A percentile compares a stretch with the other conserved stretches of the same genome.
phyloP scores from a whole-genome alignment of 2,329 filamentous ascomycete genomes.

The Clonostachys rosea region DNA sequence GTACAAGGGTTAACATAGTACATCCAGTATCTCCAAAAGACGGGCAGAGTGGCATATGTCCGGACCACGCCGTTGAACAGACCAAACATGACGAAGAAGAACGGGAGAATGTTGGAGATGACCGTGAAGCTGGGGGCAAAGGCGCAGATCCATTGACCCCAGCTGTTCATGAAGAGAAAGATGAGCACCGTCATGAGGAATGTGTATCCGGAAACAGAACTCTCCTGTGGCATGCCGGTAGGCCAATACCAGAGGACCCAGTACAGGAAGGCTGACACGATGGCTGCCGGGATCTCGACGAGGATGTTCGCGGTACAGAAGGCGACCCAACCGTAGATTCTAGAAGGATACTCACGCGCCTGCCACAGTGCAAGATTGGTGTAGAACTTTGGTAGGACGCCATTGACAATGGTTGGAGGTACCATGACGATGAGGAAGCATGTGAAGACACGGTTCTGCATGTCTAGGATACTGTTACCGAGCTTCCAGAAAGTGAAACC shows the following conservation, averaged over 20 bases:
- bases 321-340: conserved; percentile 74
- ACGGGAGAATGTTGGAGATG: conserved; percentile 70
- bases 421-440: conserved; percentile 60
- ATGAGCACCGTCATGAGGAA: conserved; percentile 78
- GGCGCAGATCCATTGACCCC: conserved; percentile 82
- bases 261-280: conserved; percentile 62
- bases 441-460: conserved; percentile 78
- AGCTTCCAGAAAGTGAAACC: conserved; percentile 75
- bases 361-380: conserved; percentile 69
- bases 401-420: conserved; percentile 68
- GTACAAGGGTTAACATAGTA: conserved; percentile 66
- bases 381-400: conserved; percentile 74
- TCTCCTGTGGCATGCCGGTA: conserved; percentile 62
- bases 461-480: conserved; percentile 58
- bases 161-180: conserved; percentile 69
- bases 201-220: conserved; percentile 64
- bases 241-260: conserved; percentile 76
- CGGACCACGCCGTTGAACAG: conserved; percentile 76
- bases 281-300: conserved; percentile 66
- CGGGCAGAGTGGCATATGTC: conserved; percentile 58
- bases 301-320: conserved; percentile 72
- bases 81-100: conserved; percentile 76
- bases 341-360: conserved; percentile 65
- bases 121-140: conserved; percentile 77
- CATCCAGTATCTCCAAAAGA: conserved; percentile 71